Conservation (phyloP, 1,139 yeast genomes). For the Pichia sp. region DNA sequence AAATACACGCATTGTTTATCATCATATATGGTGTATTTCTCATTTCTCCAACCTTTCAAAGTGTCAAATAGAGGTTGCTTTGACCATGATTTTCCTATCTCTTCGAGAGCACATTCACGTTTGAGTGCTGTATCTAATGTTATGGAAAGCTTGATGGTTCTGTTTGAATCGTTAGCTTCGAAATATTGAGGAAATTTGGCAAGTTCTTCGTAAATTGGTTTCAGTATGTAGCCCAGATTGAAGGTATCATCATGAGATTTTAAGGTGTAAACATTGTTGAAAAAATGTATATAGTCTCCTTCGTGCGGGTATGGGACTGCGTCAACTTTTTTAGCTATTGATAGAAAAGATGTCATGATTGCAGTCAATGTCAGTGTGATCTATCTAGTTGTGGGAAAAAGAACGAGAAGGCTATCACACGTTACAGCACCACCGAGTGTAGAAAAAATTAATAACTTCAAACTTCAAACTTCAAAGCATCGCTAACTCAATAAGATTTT, state of each 20-base stretch:
- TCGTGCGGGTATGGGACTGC: conserved; percentile 36
- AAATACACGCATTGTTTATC: conserved; percentile 52
- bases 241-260: conserved; percentile 43
- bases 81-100: conserved; percentile 41
- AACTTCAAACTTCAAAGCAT: no score
- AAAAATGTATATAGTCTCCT: conserved; percentile 17
- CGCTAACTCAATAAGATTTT: no score
- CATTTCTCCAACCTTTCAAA: conserved; percentile 81
- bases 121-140: conserved; percentile 38
- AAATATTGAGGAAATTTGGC: conserved; percentile 29
- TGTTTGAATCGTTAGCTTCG: conserved; percentile 27
- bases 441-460: no score
- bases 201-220: conserved; percentile 38
- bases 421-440: no score
- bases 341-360: background rate
- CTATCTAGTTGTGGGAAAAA: background rate
- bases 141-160: conserved; percentile 33
- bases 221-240: conserved; percentile 47
- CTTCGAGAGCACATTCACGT: conserved; percentile 39
- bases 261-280: conserved; percentile 32
- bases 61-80: conserved; percentile 32
- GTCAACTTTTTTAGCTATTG: conserved; percentile 40
- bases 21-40: conserved; percentile 65
- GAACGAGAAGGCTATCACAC: no score
- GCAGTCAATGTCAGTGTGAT: background rate